Evolutionary conservation across 164 flowering plant genomes (phyloP), one percentile per base, ranked within the genome.

Genomic region (Taxillus chinensis): DNA sequence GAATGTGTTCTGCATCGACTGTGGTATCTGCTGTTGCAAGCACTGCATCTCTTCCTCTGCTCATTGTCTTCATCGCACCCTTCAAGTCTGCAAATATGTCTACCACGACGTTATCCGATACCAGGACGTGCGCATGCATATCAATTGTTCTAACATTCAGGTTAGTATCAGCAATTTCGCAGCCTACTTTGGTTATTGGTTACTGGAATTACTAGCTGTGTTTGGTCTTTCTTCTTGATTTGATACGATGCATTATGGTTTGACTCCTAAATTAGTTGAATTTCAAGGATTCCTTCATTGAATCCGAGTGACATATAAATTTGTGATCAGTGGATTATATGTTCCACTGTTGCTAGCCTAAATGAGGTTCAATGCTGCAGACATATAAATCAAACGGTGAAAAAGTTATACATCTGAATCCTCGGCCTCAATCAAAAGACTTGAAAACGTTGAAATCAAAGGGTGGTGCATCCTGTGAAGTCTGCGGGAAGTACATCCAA

Each of bases 21-120:
- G 96, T 42, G 70, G 61, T 48, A 40, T 53, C 3, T 74, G 77
- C 17, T 62, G 76, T 37, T 86, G 96, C 49, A 78, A 74, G 60
- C 88, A 86, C 58, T 88, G 96, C 55, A 10, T 73, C 3, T 42
- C 70, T 14, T 67, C 76, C n/a, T 52, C 77, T 0, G 45, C 60
- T 39, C 81, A 79, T 41, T 27, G 57, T 50, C 69, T 61, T 42
- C 87, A 85, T 60, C 68, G 76, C 3, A 55, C 67, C 6, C 78
- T 86, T 41, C 86, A 86, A 74, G 79, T 89, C 62, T 77, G 92
- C 65, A 82, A 80, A 70, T 89, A 89, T 67, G 86, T 89, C 6
- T 86, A 89, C 57, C 80, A 78, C 4, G 83, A 89, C 57, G 92
- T 86, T 5, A 76, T 89, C 58, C 83, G 84, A 14, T 76, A 85